Evolutionary conservation across 805 yeast species (phyloP).

Genomic region (Kluyveromyces dobzhanskii): DNA sequence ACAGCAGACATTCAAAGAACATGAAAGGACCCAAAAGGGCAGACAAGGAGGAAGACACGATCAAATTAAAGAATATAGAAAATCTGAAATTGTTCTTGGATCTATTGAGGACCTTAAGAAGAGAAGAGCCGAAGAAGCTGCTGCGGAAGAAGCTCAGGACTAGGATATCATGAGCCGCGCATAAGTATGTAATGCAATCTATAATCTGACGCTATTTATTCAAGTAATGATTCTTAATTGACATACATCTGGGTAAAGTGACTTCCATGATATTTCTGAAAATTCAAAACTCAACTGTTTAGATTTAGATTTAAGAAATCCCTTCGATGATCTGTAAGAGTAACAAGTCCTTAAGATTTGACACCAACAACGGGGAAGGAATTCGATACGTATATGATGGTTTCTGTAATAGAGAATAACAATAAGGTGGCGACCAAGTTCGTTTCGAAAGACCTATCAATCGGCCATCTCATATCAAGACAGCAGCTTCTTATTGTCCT

Average conservation of each 20-base stretch:
- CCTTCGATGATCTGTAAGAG: no score
- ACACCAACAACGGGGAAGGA: no score
- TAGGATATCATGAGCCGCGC: neutral
- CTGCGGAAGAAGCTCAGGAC: constrained; percentile 9
- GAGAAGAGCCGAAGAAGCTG: constrained; percentile 25
- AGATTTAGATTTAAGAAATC: no score
- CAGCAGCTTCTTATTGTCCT: neutral
- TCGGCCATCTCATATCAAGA: neutral
- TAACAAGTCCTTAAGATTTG: no score
- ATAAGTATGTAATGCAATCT: no score
- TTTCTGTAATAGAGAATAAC: no score
- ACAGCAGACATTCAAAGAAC: constrained; percentile 21
- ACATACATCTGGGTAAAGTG: no score
- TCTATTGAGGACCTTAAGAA: constrained; percentile 35
- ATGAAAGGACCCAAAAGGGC: constrained; percentile 42
- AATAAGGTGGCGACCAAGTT: neutral
- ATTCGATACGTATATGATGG: no score
- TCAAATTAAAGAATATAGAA: constrained; percentile 38
- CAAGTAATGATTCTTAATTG: no score
- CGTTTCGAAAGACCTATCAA: neutral
- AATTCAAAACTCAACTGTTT: no score
- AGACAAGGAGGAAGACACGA: constrained; percentile 39
- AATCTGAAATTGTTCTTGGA: constrained; percentile 68
- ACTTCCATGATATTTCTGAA: no score
- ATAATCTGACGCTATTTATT: no score